Conservation (phyloP, 169 alveolate species). For the Plasmodium coatneyi region DNA sequence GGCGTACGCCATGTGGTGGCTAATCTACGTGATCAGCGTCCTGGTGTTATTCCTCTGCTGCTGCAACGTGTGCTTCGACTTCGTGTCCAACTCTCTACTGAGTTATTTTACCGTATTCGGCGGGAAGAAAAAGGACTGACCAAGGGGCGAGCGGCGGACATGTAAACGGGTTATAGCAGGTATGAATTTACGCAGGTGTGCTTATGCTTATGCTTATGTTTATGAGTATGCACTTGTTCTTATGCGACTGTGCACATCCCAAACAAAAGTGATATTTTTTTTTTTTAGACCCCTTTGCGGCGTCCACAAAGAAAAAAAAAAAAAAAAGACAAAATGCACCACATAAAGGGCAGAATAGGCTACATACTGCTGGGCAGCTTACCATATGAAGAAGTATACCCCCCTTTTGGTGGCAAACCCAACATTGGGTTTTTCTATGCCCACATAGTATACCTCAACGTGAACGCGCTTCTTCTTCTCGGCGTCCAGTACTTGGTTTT, state of each 20-base stretch:
- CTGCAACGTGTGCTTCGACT: slow-evolving; percentile 60
- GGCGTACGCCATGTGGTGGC: slow-evolving; percentile 75
- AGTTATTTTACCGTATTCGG: slow-evolving; percentile 30
- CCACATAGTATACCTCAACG: slow-evolving; percentile 45
- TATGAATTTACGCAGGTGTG: neutral
- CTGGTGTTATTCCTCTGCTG: slow-evolving; percentile 69
- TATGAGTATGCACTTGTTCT: neutral
- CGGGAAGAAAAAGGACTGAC: slow-evolving; percentile 18
- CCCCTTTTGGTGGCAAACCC: neutral
- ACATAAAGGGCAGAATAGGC: neutral
- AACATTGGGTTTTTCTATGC: neutral
- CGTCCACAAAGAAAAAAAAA: neutral
- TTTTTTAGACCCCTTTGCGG: neutral
- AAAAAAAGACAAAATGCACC: neutral
- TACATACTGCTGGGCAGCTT: neutral
- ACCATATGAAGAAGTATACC: neutral
- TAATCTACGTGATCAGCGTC: slow-evolving; percentile 50
- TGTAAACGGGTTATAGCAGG: neutral
- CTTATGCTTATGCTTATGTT: neutral
- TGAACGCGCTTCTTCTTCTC: slow-evolving; percentile 27
- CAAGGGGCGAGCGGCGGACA: neutral
- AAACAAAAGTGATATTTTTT: neutral
- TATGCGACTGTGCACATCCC: neutral
- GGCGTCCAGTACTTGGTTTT: neutral
- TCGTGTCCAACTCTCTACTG: slow-evolving; percentile 37